phyloP scores from a whole-genome alignment of 2,329 filamentous ascomycete species.

The Spiromastix sp. region DNA sequence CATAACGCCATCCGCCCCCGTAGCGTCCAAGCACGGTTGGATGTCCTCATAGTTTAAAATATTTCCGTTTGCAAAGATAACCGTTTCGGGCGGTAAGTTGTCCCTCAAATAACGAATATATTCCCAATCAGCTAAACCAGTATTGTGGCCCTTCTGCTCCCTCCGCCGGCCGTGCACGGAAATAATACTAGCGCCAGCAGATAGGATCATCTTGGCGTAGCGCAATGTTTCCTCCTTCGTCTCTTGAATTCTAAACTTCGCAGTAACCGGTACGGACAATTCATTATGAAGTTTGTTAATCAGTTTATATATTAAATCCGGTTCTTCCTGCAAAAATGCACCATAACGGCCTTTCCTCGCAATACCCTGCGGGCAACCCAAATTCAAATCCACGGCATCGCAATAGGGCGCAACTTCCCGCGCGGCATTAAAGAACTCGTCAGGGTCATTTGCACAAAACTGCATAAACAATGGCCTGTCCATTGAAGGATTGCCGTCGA shows the following conservation, averaged over 20 bases:
- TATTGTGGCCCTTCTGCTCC: conserved; percentile 94
- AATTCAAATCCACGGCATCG: conserved; percentile 89
- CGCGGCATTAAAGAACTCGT: conserved; percentile 52
- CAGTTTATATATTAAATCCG: conserved; percentile 68
- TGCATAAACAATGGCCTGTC: conserved; percentile 92
- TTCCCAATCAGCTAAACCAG: conserved; percentile 86
- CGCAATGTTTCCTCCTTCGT: conserved; percentile 75
- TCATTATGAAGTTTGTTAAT: conserved; percentile 73
- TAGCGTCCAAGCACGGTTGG: conserved; percentile 64
- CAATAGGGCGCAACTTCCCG: conserved; percentile 72
- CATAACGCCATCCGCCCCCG: conserved; percentile 89
- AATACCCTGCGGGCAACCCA: conserved; percentile 94
- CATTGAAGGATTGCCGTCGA: conserved; percentile 76
- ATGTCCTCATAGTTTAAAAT: conserved; percentile 73
- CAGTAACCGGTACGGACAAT: conserved; percentile 76
- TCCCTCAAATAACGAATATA: conserved; percentile 73
- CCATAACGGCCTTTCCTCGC: conserved; percentile 85
- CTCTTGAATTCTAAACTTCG: conserved; percentile 86
- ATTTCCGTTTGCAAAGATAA: conserved; percentile 96
- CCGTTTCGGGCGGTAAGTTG: conserved; percentile 72
- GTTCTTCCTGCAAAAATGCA: conserved; percentile 89
- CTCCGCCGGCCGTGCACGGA: conserved; percentile 82
- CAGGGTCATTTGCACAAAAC: conserved; percentile 58
- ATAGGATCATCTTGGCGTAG: conserved; percentile 79
- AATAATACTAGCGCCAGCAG: conserved; percentile 81